Conservation (phyloP, 2,329 filamentous ascomycete genomes). For the Mollisiaceae sp. region DNA sequence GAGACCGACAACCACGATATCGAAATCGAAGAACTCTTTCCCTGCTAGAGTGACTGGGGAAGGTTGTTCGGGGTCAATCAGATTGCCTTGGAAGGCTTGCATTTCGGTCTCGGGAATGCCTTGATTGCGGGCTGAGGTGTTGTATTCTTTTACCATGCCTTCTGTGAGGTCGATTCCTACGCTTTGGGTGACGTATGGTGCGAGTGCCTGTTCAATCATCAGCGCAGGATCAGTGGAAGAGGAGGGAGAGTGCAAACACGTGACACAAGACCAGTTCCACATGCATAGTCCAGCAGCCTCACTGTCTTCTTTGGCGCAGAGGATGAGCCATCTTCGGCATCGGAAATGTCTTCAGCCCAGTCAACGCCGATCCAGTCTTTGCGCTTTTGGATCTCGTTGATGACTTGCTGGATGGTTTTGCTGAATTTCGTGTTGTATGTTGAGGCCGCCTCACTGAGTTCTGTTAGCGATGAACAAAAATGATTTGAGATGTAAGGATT, state of each 20-base stretch:
- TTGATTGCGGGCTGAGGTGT: constrained; percentile 61
- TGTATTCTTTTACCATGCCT: constrained; percentile 73
- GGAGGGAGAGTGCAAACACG: constrained; percentile 51
- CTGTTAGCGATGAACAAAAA: background rate
- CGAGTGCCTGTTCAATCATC: constrained; percentile 54
- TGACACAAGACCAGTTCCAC: constrained; percentile 71
- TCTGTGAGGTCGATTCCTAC: constrained; percentile 73
- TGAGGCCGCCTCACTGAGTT: constrained; percentile 52
- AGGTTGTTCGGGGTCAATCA: constrained; percentile 53
- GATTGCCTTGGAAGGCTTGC: constrained; percentile 62
- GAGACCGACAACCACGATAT: constrained; percentile 66
- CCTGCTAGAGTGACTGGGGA: constrained; percentile 59
- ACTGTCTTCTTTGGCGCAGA: constrained; percentile 42
- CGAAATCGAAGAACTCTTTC: constrained; percentile 69
- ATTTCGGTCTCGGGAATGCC: constrained; percentile 58
- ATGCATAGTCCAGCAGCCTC: constrained; percentile 75
- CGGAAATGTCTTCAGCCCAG: constrained; percentile 51
- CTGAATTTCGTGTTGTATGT: constrained; percentile 62
- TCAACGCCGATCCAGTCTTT: constrained; percentile 67
- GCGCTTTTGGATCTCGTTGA: constrained; percentile 56
- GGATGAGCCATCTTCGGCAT: constrained; percentile 29
- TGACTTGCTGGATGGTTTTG: constrained; percentile 58
- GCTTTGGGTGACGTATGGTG: constrained; percentile 65
- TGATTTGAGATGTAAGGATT: background rate
- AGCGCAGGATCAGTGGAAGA: background rate